Evolutionary conservation across 75 land plant genomes (phyloP).

Genomic region (Cryptomeria japonica): DNA sequence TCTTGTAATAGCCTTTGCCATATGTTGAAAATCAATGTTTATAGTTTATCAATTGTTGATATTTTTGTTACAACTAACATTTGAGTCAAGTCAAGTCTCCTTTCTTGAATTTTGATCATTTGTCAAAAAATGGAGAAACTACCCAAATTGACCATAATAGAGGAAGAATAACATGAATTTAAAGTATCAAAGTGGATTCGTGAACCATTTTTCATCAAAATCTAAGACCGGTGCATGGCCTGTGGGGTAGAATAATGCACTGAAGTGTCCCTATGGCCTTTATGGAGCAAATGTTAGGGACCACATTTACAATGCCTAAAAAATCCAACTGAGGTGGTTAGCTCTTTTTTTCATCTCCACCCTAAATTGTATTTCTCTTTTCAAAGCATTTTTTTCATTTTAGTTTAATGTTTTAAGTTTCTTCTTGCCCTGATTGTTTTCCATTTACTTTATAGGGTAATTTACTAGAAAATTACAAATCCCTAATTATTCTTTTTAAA

Average conservation of each 20-base stretch:
- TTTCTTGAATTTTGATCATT: too few relatives aligned
- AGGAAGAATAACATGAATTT: neutral
- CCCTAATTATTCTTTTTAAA: too few relatives aligned
- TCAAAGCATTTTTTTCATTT: neutral
- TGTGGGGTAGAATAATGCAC: conserved; percentile 79
- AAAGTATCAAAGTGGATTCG: conserved; percentile 79
- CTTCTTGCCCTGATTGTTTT: neutral
- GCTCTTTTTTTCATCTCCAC: neutral
- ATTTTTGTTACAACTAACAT: too few relatives aligned
- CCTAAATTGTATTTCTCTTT: neutral
- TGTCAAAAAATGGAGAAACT: neutral
- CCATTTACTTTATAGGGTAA: too few relatives aligned
- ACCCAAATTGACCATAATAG: neutral
- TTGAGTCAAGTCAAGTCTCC: too few relatives aligned
- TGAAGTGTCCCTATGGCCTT: conserved; percentile 86
- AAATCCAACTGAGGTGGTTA: conserved; percentile 73
- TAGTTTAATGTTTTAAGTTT: neutral
- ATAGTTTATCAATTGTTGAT: too few relatives aligned
- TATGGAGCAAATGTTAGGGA: conserved; percentile 98
- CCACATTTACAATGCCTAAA: conserved; percentile 87
- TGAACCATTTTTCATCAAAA: conserved; percentile 83
- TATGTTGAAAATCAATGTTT: too few relatives aligned
- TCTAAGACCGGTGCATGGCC: conserved; percentile 87
- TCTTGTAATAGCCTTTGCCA: too few relatives aligned
- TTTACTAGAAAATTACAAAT: too few relatives aligned